Evolutionary conservation across 768 basidiomycete species (phyloP).

Genomic region (Leccinum fibrillosum): DNA sequence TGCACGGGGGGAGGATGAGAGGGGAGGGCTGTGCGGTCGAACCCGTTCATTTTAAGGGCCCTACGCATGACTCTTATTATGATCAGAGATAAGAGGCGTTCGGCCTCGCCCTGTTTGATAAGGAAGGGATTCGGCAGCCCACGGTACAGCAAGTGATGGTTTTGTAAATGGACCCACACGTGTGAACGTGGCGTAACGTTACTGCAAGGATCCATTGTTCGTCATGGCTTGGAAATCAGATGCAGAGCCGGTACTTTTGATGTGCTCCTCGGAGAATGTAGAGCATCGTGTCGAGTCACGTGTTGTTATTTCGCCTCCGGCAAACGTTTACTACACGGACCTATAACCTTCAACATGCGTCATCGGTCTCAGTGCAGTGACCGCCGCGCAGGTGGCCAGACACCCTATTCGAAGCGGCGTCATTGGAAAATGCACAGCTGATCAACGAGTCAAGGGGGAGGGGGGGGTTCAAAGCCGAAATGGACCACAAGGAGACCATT

Average conservation of each 20-base stretch:
- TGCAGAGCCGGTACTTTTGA: slow-evolving; percentile 47
- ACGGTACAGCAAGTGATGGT: neutral
- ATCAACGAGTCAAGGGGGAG: slow-evolving; percentile 45
- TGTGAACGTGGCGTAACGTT: slow-evolving; percentile 42
- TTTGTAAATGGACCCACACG: neutral
- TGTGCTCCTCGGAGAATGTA: slow-evolving; percentile 31
- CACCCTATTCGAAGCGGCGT: slow-evolving; percentile 33
- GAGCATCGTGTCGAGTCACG: neutral
- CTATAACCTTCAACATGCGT: slow-evolving; percentile 25
- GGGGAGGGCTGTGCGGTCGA: neutral
- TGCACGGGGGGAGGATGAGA: slow-evolving; percentile 1
- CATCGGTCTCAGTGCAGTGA: slow-evolving; percentile 40
- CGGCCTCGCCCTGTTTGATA: neutral
- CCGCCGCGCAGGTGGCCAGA: slow-evolving; percentile 62
- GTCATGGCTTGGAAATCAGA: no score
- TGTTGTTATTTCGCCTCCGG: neutral
- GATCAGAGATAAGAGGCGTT: neutral
- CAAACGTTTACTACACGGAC: no score
- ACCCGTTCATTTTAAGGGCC: neutral
- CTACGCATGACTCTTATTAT: neutral
- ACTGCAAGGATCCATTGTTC: slow-evolving; percentile 43
- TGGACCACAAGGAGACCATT: slow-evolving; percentile 84
- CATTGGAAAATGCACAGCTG: slow-evolving; percentile 49
- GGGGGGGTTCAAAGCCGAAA: slow-evolving; percentile 85
- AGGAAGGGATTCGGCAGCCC: neutral